Evolutionary conservation across 371 early-diverging fungal species (phyloP), one percentile per base, ranked within the genome.

Genomic region (Haplosporangium sp.): DNA sequence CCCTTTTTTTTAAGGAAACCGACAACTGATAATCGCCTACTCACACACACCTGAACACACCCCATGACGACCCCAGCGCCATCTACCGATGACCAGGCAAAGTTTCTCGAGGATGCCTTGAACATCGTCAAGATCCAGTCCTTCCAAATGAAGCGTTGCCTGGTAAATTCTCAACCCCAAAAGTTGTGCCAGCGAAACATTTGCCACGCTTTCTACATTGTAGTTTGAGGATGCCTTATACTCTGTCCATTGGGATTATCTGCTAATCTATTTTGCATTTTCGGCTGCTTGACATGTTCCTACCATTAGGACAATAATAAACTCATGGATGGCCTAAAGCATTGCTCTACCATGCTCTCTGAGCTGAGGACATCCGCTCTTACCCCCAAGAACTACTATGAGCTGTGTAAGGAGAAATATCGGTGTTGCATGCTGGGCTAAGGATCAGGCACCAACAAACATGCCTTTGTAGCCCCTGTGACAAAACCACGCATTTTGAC

Each of bases 301-400:
- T 38, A 64, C 47, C 40, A 18, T 13, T 71, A 95, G 95, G 94
- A 94, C 72, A 90, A 93, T 74, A 88, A 92, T 84, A 91, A 92
- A 65, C 87, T 97, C 37, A 94, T 96, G 94, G 99, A 98, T 70
- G 96, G 96, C 5, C 85, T 98, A 21, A 98, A 98, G 81, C 95
- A 97, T 82, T 94, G 95, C 79, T 97, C 98, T 6, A 94, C 95
- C 42, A 96, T 98, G 96, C 89, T 98, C 10, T 90, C 93, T 20
- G 99, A 98, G 82, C 88, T 98, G 56, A 89, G 96, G 54, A 96
- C 97, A 2, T 95, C 97, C 20, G 88, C 92, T 5, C 84, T 98
- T 59, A 94, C 96, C 0, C 99, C 98, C 37, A 98, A 96, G 82
- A 92, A 93, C 83, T 98, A 98, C 83, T 98, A 97, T 83, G 98